Evolutionary conservation across 352 stramenopile species (phyloP).

Genomic region (Pythium apleroticum): DNA sequence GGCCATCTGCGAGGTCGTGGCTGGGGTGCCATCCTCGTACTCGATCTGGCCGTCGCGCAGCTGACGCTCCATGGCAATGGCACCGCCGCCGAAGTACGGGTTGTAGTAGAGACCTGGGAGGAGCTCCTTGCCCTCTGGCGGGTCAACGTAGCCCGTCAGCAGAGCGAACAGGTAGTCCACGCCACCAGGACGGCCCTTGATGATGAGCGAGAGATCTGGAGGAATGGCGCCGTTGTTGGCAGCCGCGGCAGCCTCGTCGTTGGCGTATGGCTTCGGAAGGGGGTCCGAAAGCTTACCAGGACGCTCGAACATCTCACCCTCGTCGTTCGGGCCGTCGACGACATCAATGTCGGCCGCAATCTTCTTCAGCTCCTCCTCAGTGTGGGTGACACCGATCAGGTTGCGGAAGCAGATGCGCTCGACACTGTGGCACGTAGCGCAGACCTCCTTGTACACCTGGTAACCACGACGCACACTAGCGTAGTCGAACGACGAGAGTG

Average conservation of each 20-base stretch:
- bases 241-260: conserved; percentile 96
- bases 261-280: conserved; percentile 96
- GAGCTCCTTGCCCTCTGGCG: conserved; percentile 90
- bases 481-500: conserved; percentile 89
- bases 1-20: conserved; percentile 98
- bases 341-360: conserved; percentile 96
- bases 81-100: conserved; percentile 97
- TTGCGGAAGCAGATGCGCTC: conserved; percentile 98
- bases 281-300: conserved; percentile 96
- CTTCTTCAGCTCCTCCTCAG: conserved; percentile 89
- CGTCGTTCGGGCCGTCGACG: conserved; percentile 96
- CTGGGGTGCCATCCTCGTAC: conserved; percentile 96
- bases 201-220: conserved; percentile 97
- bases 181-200: conserved; percentile 95
- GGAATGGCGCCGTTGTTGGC: conserved; percentile 98
- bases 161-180: conserved; percentile 98
- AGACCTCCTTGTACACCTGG: conserved; percentile 99
- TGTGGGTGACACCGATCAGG: conserved; percentile 97
- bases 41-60: conserved; percentile 97
- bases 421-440: conserved; percentile 96
- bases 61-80: conserved; percentile 98
- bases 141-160: conserved; percentile 96
- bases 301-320: conserved; percentile 99
- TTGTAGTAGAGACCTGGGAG: conserved; percentile 96
- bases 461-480: conserved; percentile 96